Evolutionary conservation across 2,329 filamentous ascomycete genomes (phyloP).

Genomic region (Trichoderma sp.): DNA sequence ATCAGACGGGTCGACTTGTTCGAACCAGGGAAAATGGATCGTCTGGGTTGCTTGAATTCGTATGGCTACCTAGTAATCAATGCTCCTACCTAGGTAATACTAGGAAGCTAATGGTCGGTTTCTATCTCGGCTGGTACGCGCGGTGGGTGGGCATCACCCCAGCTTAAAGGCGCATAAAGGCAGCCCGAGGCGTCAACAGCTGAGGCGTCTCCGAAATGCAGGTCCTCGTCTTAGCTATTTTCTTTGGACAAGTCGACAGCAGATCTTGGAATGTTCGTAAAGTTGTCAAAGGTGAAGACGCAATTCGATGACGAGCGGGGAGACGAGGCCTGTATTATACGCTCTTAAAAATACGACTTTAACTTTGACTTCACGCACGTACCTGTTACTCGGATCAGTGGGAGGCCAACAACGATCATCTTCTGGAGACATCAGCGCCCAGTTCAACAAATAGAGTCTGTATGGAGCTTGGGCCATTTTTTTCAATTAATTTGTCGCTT

Average conservation of each 20-base stretch:
- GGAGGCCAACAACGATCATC: background rate
- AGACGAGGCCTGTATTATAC: background rate
- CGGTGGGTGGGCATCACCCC: background rate
- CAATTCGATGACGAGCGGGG: slow-evolving; percentile 22
- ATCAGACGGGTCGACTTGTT: background rate
- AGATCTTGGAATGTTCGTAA: background rate
- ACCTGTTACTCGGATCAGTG: background rate
- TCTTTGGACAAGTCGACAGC: background rate
- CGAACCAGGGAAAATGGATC: background rate
- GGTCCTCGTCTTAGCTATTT: background rate
- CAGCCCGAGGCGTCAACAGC: slow-evolving; percentile 18
- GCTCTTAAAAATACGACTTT: background rate
- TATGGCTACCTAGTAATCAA: background rate
- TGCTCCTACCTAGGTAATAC: too few species aligned
- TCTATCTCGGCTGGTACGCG: background rate
- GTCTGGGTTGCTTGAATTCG: background rate
- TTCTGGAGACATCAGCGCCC: background rate
- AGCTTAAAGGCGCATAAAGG: background rate
- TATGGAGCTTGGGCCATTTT: background rate
- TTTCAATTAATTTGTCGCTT: background rate
- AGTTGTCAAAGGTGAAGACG: slow-evolving; percentile 10
- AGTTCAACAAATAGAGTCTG: background rate
- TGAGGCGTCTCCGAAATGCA: slow-evolving; percentile 15
- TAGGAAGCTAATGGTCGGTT: background rate
- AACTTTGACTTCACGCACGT: background rate